A percentile compares a stretch with the other conserved stretches of the same genome.
Evolutionary conservation across 306 rosid species (phyloP).

Genomic region (Coriaria nepalensis): DNA sequence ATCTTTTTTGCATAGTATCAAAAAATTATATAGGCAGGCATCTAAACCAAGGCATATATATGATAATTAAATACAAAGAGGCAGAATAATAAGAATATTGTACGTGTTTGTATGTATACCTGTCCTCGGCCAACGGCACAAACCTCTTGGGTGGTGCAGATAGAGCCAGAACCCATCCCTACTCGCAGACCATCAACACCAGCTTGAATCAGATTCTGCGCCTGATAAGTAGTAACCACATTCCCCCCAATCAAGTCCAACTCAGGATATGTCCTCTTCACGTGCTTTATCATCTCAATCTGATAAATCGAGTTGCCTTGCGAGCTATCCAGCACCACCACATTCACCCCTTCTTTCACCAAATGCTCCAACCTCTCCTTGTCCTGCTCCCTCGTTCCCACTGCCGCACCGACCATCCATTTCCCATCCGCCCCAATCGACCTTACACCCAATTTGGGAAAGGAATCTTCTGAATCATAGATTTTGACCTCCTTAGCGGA

Average conservation of each 20-base stretch:
- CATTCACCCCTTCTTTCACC: slow-evolving; percentile 73
- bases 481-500: slow-evolving; percentile 43
- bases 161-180: slow-evolving; percentile 98
- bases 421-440: slow-evolving; percentile 59
- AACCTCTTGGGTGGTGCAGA: slow-evolving; percentile 91
- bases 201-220: slow-evolving; percentile 73
- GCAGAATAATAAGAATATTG: not conserved
- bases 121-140: slow-evolving; percentile 95
- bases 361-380: slow-evolving; percentile 67
- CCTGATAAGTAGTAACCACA: slow-evolving; percentile 80
- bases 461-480: slow-evolving; percentile 28
- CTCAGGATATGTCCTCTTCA: slow-evolving; percentile 40
- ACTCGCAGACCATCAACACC: slow-evolving; percentile 87
- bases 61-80: not conserved
- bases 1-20: too few relatives aligned
- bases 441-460: slow-evolving; percentile 52
- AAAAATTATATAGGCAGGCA: too few relatives aligned
- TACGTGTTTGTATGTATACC: slow-evolving; percentile 25
- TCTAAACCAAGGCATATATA: too few relatives aligned
- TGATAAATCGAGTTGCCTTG: slow-evolving; percentile 89
- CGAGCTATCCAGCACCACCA: slow-evolving; percentile 77
- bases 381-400: slow-evolving; percentile 75
- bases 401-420: slow-evolving; percentile 72
- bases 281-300: slow-evolving; percentile 71
- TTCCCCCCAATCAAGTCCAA: slow-evolving; percentile 92